Conservation (phyloP, 2,329 filamentous ascomycete species). For the Parascedosporium putredinis region DNA sequence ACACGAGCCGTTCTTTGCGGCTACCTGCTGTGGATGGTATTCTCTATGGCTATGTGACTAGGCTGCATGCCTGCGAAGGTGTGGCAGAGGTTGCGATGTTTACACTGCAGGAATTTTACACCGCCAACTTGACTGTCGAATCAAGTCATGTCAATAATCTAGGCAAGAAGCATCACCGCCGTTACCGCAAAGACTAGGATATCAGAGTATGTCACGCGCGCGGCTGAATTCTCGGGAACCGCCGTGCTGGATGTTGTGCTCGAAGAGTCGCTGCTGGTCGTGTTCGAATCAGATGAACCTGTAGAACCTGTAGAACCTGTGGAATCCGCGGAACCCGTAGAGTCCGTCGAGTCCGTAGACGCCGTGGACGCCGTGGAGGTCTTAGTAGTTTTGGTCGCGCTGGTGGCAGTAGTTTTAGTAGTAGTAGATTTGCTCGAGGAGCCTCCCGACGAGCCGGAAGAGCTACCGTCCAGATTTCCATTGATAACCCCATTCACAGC, state of each 20-base stretch:
- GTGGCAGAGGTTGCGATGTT: no score
- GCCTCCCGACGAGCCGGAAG: neutral
- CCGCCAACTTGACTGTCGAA: no score
- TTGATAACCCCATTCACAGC: slow-evolving; percentile 20
- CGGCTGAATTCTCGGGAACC: neutral
- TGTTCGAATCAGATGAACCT: neutral
- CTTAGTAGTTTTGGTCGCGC: no score
- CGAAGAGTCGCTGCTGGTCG: neutral
- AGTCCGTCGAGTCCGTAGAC: no score
- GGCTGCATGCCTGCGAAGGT: no score
- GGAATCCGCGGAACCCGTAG: no score
- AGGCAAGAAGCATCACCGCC: neutral
- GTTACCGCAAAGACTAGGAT: neutral
- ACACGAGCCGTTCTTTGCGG: no score
- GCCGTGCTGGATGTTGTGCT: neutral
- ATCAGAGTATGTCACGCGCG: neutral
- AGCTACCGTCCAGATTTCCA: slow-evolving; percentile 10
- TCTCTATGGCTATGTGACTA: no score
- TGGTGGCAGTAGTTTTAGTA: neutral
- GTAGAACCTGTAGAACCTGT: neutral
- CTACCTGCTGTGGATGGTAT: no score
- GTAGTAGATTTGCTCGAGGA: neutral
- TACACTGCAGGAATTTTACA: no score
- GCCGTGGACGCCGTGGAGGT: no score
- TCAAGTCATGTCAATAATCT: neutral